phyloP scores from a whole-genome alignment of 2,329 filamentous ascomycete species.

The Epichloe gansuensis region DNA sequence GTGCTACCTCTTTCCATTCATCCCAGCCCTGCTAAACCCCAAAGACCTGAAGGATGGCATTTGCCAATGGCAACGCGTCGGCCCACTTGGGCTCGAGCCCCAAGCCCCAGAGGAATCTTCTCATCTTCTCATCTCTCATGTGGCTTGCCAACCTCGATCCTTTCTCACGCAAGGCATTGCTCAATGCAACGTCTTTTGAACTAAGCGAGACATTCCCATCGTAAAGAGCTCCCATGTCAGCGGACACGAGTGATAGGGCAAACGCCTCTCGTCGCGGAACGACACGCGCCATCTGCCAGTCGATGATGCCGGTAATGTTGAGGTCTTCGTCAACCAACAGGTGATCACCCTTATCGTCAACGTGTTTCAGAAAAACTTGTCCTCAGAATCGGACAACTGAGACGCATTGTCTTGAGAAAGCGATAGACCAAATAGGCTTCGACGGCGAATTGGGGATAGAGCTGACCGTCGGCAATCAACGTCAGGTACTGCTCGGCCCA shows the following conservation, averaged over 20 bases:
- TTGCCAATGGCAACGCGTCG: slow-evolving; percentile 10
- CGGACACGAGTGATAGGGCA: slow-evolving; percentile 8
- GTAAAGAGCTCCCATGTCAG: slow-evolving; percentile 8
- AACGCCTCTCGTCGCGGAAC: slow-evolving; percentile 11
- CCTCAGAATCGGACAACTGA: background rate
- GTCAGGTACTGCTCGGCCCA: slow-evolving; percentile 6
- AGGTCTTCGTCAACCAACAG: slow-evolving; percentile 29
- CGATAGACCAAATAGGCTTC: slow-evolving; percentile 25
- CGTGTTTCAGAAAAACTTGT: slow-evolving; percentile 30
- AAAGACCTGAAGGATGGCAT: slow-evolving; percentile 10
- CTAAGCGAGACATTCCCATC: slow-evolving; percentile 7
- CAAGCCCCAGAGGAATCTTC: slow-evolving; percentile 13
- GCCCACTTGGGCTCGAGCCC: slow-evolving; percentile 10
- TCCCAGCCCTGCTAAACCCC: slow-evolving; percentile 6
- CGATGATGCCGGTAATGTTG: slow-evolving; percentile 26
- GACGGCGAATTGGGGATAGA: slow-evolving; percentile 15
- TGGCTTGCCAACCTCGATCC: background rate
- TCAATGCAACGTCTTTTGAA: slow-evolving; percentile 8
- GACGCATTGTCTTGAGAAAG: slow-evolving; percentile 20
- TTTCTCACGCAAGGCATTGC: slow-evolving; percentile 6
- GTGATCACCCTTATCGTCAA: slow-evolving; percentile 34
- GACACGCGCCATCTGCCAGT: slow-evolving; percentile 13
- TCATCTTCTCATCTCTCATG: slow-evolving; percentile 9
- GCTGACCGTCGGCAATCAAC: slow-evolving; percentile 19
- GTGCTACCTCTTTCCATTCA: slow-evolving; percentile 5